Evolutionary conservation across 306 rosid species (phyloP), one percentile per base, ranked within the genome.

Genomic region (Mimosa bimucronata): DNA sequence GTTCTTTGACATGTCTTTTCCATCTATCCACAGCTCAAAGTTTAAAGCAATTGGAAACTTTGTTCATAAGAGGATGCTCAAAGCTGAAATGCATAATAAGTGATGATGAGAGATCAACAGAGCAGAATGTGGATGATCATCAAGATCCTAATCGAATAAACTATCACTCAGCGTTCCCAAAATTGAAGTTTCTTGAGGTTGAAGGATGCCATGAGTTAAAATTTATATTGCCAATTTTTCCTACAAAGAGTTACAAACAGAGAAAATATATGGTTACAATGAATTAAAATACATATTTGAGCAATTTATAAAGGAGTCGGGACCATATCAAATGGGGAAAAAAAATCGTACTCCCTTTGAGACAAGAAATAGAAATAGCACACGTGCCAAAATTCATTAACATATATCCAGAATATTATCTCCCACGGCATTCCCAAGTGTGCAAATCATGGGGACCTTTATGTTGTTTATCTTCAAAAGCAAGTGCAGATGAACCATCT

Each of bases 271-370:
- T 10, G 11, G 9, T 7, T 42, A 41, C 16, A 4, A 16, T n/a
- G 12, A 72, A 67, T 28, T 84, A 72, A 72, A 58, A 64, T 66
- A 65, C 11, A 14, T 84, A 60, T 84, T 84, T 25, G 77, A 73
- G 37, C 61, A 61, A 19, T 50, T 9, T 6, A 2, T 2, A 52
- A 1, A 31, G 9, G 44, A 65, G 12, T 5, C 12, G 7, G 44
- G 25, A 16, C 10, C 16, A 23, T 31, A 30, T 65, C 70, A 16
- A 15, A 65, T 16, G 13, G 13, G 13, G 6, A 65, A 65, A 31
- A 7, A 42, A 65, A 15, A 65, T 34, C 2, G 31, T 66, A 7
- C 42, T 57, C n/a, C 78, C n/a, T 40, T 18, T 55, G 1, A 28
- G 75, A 9, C 15, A 44, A 30, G 2, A 12, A 12, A 29, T 81